Evolutionary conservation across 2,329 filamentous ascomycete genomes (phyloP), one percentile per base, ranked within the genome.

Genomic region (Trichophyton rubrum): DNA sequence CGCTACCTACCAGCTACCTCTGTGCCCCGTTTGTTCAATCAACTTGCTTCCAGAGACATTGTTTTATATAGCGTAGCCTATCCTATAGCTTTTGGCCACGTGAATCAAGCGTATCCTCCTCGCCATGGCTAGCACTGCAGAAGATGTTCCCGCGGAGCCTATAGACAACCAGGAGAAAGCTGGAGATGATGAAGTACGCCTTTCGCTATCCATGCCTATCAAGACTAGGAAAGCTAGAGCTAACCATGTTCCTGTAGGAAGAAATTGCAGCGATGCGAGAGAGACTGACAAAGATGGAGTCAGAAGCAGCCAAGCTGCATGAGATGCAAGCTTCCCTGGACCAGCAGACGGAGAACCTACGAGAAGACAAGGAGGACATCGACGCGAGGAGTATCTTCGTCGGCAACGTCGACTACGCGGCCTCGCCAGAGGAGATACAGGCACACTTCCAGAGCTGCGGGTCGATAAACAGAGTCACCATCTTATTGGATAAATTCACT

Each of bases 381-480:
- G 93, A 99, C 76, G 86, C 86, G 66, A 86, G 93, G 69, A 96
- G 90, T 77, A 90, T 99, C 75, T 99, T 99, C 73, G 93, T 99
- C 51, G 93, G 93, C 67, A 99, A 99, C 68, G 93, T 99, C 66
- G 93, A 99, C 76, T 99, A 99, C 75, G 91, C 89, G 64, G 91
- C 92, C 22, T 95, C 90, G 30, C 93, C 93, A 1, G 93, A 99
- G 77, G 93, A 99, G 78, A 93, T 99, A 62, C 93, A 99, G 79
- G 89, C 90, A 62, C 93, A 99, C 72, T 99, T 99, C 78, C 90
- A 96, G 79, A 95, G 86, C 79, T 95, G 90, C 69, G 93, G 93
- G 63, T 90, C 88, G 67, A 99, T 99, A 80, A 99, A 99, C 76
- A 87, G 93, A 63, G 93, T 99, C 62, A 99, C 93, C 1, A 99